A percentile compares a stretch with the other conserved stretches of the same genome.
Evolutionary conservation across 2,329 filamentous ascomycete genomes (phyloP).

Genomic region (Intubia oerlemansii): DNA sequence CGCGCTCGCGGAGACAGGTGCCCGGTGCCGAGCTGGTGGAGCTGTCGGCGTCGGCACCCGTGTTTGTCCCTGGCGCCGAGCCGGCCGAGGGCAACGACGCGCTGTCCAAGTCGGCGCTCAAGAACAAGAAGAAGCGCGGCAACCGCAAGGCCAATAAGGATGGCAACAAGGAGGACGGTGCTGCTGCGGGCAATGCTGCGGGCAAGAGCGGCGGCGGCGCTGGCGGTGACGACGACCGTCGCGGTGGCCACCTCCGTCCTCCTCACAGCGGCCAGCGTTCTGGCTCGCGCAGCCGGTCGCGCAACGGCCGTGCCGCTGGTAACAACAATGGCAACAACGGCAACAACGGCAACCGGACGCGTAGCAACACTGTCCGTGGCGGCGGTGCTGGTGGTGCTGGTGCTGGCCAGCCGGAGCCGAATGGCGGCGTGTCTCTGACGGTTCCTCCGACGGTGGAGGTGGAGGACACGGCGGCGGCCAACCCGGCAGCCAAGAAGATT

Average conservation of each 20-base stretch:
- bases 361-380: conserved; percentile 24
- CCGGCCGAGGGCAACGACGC: conserved; percentile 47
- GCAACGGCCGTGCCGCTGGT: conserved; percentile 10
- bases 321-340: conserved; percentile 21
- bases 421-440: conserved; percentile 7
- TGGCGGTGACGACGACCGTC: no score
- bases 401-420: neutral
- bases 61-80: conserved; percentile 21
- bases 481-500: conserved; percentile 82
- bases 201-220: conserved; percentile 22
- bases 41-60: conserved; percentile 43
- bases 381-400: no score
- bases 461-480: conserved; percentile 22
- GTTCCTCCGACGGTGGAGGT: conserved; percentile 10
- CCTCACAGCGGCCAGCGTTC: no score
- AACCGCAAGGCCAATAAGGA: conserved; percentile 81
- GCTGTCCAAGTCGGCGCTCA: conserved; percentile 64
- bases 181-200: no score
- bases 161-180: no score
- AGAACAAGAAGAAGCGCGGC: conserved; percentile 98
- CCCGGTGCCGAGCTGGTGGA: conserved; percentile 66
- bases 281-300: no score
- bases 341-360: conserved; percentile 26
- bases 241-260: no score
- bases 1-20: conserved; percentile 47